These are phyloP conservation scores for Eudorina sp. DNA, from an alignment of 139 green algal species.

Conservation along the genomic window DNA sequence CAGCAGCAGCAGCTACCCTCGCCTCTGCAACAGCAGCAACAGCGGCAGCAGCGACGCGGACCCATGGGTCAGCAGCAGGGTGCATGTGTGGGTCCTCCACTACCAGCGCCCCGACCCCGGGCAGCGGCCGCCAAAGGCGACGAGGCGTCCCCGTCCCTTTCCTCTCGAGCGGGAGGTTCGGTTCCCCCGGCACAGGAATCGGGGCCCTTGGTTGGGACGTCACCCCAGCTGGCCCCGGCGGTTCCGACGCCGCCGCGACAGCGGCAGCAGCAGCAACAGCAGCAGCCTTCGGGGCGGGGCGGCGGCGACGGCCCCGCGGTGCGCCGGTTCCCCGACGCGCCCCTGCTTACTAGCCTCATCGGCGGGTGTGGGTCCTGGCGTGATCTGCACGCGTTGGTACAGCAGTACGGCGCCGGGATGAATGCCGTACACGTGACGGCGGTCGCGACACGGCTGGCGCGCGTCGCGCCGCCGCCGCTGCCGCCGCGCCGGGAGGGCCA, in stretches of 20 bases:
- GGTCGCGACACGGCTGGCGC: conserved; percentile 21
- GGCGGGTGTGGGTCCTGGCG: not conserved
- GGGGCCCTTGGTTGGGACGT: too few relatives aligned
- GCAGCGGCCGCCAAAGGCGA: too few relatives aligned
- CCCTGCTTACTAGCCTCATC: not conserved
- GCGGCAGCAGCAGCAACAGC: not conserved
- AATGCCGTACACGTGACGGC: conserved; percentile 44
- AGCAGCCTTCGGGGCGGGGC: not conserved
- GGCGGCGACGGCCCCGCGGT: not conserved
- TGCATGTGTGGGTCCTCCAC: too few relatives aligned
- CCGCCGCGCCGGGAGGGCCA: not conserved
- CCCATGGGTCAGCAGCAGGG: too few relatives aligned
- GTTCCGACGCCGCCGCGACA: not conserved
- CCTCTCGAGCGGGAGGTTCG: too few relatives aligned
- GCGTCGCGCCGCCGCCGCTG: not conserved
- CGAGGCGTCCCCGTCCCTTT: too few relatives aligned
- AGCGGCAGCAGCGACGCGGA: not conserved
- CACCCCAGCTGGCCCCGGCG: not conserved
- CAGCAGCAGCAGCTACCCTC: not conserved
- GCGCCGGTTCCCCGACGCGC: not conserved
- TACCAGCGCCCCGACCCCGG: too few relatives aligned
- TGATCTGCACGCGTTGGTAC: not conserved
- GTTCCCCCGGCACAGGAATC: too few relatives aligned
- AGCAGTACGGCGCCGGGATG: not conserved
- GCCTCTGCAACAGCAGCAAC: not conserved